Evolutionary conservation across 768 basidiomycete species (phyloP), one percentile per base, ranked within the genome.

Genomic region (Boletus barrowsii): DNA sequence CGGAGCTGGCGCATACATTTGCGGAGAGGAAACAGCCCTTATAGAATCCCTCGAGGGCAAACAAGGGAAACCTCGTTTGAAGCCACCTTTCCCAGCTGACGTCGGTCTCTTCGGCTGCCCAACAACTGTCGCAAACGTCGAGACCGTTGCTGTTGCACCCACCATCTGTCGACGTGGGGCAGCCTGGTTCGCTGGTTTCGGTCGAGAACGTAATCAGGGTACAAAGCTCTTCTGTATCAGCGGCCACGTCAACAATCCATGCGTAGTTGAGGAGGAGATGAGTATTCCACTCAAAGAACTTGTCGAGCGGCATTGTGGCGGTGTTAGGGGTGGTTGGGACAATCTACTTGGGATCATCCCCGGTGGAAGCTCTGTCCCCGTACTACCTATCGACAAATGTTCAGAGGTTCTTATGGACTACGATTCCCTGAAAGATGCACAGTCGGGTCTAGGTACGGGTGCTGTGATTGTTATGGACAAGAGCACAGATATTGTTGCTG

Each of bases 381-480:
- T 99, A 43, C 76, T 99, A 37, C 93, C 93, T 9, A 91, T 83
- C 48, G 76, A 87, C 61, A 80, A 81, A 59, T 96, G 91, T 64
- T 84, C 83, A 47, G 88, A 93, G 69, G 96, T 95, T 37, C 76
- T 99, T 55, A 98, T 99, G 96, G 96, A 98, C 75, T 99, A 87
- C 66, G 96, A 99, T 73, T 98, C 96, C 7, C 80, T 98, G 57
- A 96, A 95, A 72, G 96, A 98, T 67, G 88, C 90, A 2, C 90
- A 93, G 63, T 89, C 92, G n/a, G 95, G 95, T 72, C 84, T 99
- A 56, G 96, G 96, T 18, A 99, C 96, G 1, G 96, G 96, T 53
- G 96, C 96, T 15, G 94, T 99, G 56, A 98, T 99, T 59, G 96
- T 99, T 62, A 97, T 98, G 95, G 87, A 99, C 79, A 93, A 98